Evolutionary conservation across 2,329 filamentous ascomycete species (phyloP), one percentile per base, ranked within the genome.

Genomic region (Curvularia spicifera): DNA sequence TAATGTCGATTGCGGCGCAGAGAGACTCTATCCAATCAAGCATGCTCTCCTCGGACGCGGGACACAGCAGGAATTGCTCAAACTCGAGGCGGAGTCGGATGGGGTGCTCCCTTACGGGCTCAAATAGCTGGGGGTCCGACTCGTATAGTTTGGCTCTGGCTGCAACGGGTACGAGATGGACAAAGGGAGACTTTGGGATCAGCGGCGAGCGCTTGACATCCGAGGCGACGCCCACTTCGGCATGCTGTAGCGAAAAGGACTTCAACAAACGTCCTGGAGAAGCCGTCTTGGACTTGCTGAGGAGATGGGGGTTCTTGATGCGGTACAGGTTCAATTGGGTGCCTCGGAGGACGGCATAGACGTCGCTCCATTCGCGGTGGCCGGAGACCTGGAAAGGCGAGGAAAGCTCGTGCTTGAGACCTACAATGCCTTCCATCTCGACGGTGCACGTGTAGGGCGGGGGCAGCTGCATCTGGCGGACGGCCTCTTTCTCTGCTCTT

Each of bases 1-100:
- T 86, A 20, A 93, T 84, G 68, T 91, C 88, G 59, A 93, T 89
- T 46, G 87, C 89, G n/a, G 88, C 87, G 68, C 88, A 90, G 39
- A 78, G 78, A 2, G 81, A 81, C 69, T 91, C 87, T 2, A 91
- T 78, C 87, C 90, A 90, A 49, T 83, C 82, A 60, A 91, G 82
- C 72, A 91, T 89, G 0, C 82, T 85, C 55, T 86, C 83, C 52
- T 91, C 80, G 50, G 87, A 84, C 51, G 85, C 78, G 63, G 88
- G 89, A 2, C 88, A 88, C 7, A 93, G 77, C 20, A 93, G 77
- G 58, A 93, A 87, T 69, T 93, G 90, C 65, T 93, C 89, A 1
- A 87, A 86, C 75, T 93, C 90, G 31, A 87, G 84, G 28, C 90
- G 84, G 58, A 93, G 72, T n/a, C 90, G 86, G 59, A 93, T 86